Evolutionary conservation across 129 eudicot species (phyloP).

Genomic region (Centrapalus pauciflorus): DNA sequence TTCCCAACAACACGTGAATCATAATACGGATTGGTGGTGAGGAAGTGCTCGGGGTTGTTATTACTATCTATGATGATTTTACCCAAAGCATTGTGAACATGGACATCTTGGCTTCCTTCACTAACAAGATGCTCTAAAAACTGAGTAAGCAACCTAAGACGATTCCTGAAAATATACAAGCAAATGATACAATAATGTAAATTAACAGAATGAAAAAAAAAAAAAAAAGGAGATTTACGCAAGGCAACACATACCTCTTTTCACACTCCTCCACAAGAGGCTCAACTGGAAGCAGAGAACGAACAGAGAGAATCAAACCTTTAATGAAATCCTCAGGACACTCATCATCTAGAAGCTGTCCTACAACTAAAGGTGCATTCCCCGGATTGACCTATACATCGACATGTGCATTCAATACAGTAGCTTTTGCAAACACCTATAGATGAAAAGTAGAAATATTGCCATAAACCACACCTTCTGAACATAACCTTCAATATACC

Average conservation of each 20-base stretch:
- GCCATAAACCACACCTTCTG: constrained; percentile 56
- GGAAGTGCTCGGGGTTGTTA: constrained; percentile 90
- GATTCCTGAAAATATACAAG: constrained; percentile 59
- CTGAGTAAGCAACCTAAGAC: constrained; percentile 85
- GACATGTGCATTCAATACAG: neutral
- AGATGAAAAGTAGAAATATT: neutral
- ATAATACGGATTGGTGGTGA: constrained; percentile 84
- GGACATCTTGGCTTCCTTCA: constrained; percentile 96
- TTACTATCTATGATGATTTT: constrained; percentile 86
- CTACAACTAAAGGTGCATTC: constrained; percentile 95
- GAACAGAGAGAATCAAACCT: constrained; percentile 84
- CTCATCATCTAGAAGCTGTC: constrained; percentile 91
- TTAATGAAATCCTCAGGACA: constrained; percentile 97
- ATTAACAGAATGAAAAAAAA: neutral
- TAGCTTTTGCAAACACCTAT: neutral
- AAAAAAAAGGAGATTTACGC: neutral
- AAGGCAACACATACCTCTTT: constrained; percentile 48
- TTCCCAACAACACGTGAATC: constrained; percentile 97
- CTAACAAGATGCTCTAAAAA: constrained; percentile 95
- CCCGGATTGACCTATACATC: constrained; percentile 75
- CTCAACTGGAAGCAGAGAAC: constrained; percentile 94
- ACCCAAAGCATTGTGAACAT: constrained; percentile 93
- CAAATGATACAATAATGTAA: constrained; percentile 13
- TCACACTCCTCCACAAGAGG: constrained; percentile 97
- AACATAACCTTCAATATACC: constrained; percentile 93